Evolutionary conservation across 108 stramenopile genomes (phyloP), one percentile per base, ranked within the genome.

Genomic region (Skeletonema marinoi): DNA sequence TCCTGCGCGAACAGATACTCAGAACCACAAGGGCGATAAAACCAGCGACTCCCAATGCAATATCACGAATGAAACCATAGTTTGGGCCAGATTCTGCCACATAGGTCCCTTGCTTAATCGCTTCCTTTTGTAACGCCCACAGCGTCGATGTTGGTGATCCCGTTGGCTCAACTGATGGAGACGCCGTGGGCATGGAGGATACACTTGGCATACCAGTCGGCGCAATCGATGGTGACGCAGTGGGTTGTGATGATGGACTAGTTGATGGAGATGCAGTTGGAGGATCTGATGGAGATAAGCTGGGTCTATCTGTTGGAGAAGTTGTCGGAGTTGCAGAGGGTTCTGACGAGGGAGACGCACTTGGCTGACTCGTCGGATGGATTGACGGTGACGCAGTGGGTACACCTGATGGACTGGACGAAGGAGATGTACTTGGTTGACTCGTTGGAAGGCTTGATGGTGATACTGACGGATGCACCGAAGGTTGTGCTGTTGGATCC

Each of bases 181-280:
- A 56, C 21, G 54, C 19, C 4, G 30, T n/a, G 13, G 35, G 30
- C 41, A 29, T 66, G 19, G 69, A 63, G 16, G 66, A 61, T 50
- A 21, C 46, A 19, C 48, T 70, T 56, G 68, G 51, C 21, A 48
- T 68, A 41, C 39, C 13, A 30, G 65, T 41, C 32, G 73, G 62
- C 14, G 12, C 39, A 5, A 2, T 32, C 32, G 68, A 30, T 38
- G 60, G 71, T 31, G 31, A n/a, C 16, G 16, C 16, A 46, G 44
- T 46, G 44, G 44, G 44, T n/a, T 46, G 3, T 46, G 44, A 46
- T n/a, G 44, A 46, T n/a, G 44, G 44, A 16, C 44, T 41, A 11
- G 0, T 41, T 11, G 39, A 41, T 0, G 39, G 39, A 41, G 39
- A 41, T 41, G 39, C 5, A 6, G 10, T 41, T 0, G 39, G 39